Conservation (phyloP, 371 early-diverging fungal species). For the Globomyces sp. region DNA sequence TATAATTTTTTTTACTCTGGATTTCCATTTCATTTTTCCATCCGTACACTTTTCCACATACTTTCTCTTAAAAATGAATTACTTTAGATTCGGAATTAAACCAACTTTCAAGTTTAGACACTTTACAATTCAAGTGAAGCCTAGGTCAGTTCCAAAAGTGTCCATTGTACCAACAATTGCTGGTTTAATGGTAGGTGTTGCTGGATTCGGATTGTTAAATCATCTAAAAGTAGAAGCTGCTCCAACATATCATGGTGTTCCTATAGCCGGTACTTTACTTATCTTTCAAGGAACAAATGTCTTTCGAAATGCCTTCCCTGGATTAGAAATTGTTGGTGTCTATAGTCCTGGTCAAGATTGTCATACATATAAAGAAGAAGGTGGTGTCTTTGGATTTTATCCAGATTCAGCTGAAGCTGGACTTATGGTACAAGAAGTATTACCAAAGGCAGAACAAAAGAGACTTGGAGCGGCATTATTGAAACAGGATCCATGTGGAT, state of each 20-base stretch:
- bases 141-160: too few relatives aligned
- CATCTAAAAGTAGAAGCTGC: not conserved
- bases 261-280: not conserved
- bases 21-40: too few relatives aligned
- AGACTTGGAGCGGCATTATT: not conserved
- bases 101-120: too few relatives aligned
- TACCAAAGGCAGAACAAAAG: not conserved
- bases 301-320: not conserved
- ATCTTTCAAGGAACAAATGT: not conserved
- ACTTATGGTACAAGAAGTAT: not conserved
- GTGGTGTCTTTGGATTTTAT: not conserved
- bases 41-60: too few relatives aligned
- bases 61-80: too few relatives aligned
- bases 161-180: too few relatives aligned
- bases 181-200: too few relatives aligned
- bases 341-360: not conserved
- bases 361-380: not conserved
- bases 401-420: not conserved
- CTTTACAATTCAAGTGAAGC: too few relatives aligned
- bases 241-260: slow-evolving; percentile 1
- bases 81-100: too few relatives aligned
- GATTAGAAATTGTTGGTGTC: not conserved
- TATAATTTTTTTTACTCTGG: too few relatives aligned
- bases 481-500: not conserved
- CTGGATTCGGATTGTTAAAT: too few relatives aligned